These are phyloP conservation scores for Eleusine indica DNA, from an alignment of 176 grass and related monocot genomes.

Conservation along the genomic window DNA sequence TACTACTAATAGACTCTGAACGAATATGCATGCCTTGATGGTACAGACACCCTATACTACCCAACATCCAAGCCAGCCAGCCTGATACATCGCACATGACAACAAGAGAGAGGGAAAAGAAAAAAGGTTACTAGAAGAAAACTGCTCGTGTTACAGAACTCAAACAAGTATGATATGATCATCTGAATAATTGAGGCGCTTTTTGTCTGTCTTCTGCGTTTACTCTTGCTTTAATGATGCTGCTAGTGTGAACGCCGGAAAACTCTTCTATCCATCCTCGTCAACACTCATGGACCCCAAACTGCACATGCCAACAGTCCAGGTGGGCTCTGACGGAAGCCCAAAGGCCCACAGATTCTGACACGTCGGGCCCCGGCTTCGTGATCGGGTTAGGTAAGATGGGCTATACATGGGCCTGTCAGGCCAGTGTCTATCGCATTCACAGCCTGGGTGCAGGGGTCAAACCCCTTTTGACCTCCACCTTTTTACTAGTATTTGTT, in stretches of 20 bases:
- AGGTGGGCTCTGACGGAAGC: conserved; percentile 43
- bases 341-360: conserved; percentile 37
- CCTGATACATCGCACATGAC: not conserved
- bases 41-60: not conserved
- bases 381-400: conserved; percentile 45
- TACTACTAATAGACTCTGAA: not conserved
- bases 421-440: conserved; percentile 43
- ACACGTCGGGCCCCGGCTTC: not conserved
- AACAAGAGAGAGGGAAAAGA: not conserved
- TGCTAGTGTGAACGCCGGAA: conserved; percentile 17
- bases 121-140: not conserved
- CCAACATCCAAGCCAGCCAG: not conserved
- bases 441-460: conserved; percentile 49
- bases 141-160: conserved; percentile 6
- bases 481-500: not conserved
- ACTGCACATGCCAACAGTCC: conserved; percentile 7
- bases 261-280: not conserved
- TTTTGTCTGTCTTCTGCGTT: not conserved
- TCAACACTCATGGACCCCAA: conserved; percentile 37
- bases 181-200: not conserved
- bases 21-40: not conserved
- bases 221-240: conserved; percentile 12
- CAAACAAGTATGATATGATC: not conserved
- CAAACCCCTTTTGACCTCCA: conserved; percentile 35
- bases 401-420: conserved; percentile 40